Evolutionary conservation across 2,329 filamentous ascomycete genomes (phyloP), one percentile per base, ranked within the genome.

Genomic region (Epicoccum sorghinum): DNA sequence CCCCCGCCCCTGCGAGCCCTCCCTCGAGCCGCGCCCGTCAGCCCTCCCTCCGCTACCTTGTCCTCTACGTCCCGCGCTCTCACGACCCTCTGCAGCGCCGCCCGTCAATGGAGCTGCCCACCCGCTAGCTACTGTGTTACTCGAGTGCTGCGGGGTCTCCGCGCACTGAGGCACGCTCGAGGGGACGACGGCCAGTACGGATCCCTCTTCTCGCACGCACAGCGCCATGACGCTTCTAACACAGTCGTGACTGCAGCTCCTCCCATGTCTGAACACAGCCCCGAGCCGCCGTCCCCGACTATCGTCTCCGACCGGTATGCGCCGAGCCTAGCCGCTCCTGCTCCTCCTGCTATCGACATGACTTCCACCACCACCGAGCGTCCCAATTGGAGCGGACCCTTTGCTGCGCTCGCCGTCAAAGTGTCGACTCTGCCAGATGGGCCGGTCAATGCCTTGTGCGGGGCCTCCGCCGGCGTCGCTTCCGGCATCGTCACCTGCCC

Each of bases 401-500:
- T 65, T 36, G 67, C 72, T 39, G 65, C 62, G 36, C 67, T 80
- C 38, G 77, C 77, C 18, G 62, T 76, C 65, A 73, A 65, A 61
- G 72, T 70, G 27, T 72, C 77, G 52, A 76, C 73, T 33, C 72
- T 87, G 45, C 83, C 86, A 27, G 79, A 82, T 53, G 75, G 78
- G 45, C 82, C 80, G 55, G 79, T 98, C 74, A 91, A 96, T 74
- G 91, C 91, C 59, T 81, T 97, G 52, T 89, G 91, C 38, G 95
- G 95, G 51, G 93, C 93, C 43, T 82, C 91, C 53, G 93, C 93
- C 45, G 95, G 95, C 44, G 91, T 98, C 68, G 92, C 91, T 22
- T 96, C 93, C 7, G 95, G 95, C 45, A 85, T 99, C 51, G 90
- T 97, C 61, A 98, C 93, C 47, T 99, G 95, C 74, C 95, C 95